Conservation (phyloP, 2,329 filamentous ascomycete genomes). For the Hypoxylon sp. region DNA sequence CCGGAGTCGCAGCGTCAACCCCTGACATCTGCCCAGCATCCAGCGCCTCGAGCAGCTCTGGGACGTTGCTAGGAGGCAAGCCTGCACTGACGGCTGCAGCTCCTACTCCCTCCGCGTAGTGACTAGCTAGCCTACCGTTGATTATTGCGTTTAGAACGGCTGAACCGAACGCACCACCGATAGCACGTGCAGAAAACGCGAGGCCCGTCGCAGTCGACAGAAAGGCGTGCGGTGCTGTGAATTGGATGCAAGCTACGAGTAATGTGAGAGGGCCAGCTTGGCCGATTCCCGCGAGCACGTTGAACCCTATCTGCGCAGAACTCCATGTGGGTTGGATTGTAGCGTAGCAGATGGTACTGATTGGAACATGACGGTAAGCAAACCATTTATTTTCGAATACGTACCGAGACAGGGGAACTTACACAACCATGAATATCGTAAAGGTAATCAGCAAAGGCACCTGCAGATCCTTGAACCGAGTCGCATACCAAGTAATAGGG, state of each 20-base stretch:
- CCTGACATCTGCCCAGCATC: constrained; percentile 45
- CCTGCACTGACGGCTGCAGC: constrained; percentile 54
- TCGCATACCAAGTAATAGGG: constrained; percentile 56
- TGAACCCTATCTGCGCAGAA: constrained; percentile 56
- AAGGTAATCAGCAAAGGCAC: constrained; percentile 57
- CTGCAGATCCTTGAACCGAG: constrained; percentile 58
- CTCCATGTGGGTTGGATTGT: constrained; percentile 55
- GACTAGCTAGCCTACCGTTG: constrained; percentile 53
- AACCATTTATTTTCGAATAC: neutral
- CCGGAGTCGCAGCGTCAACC: constrained; percentile 44
- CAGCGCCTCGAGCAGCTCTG: constrained; percentile 51
- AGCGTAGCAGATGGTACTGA: constrained; percentile 54
- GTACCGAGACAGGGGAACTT: constrained; percentile 36
- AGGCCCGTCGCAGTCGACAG: constrained; percentile 63
- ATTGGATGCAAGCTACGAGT: constrained; percentile 60
- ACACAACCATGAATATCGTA: constrained; percentile 56
- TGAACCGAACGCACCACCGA: constrained; percentile 62
- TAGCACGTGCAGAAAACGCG: constrained; percentile 61
- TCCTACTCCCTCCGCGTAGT: constrained; percentile 52
- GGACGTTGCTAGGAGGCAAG: constrained; percentile 50
- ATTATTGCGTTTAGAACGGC: constrained; percentile 62
- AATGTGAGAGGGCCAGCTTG: constrained; percentile 60
- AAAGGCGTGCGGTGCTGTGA: constrained; percentile 61
- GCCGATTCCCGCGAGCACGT: constrained; percentile 57
- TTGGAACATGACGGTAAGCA: too few relatives aligned